Base-by-base conservation (phyloP, 441 rosid species). In the Corymbia citriodora region DNA sequence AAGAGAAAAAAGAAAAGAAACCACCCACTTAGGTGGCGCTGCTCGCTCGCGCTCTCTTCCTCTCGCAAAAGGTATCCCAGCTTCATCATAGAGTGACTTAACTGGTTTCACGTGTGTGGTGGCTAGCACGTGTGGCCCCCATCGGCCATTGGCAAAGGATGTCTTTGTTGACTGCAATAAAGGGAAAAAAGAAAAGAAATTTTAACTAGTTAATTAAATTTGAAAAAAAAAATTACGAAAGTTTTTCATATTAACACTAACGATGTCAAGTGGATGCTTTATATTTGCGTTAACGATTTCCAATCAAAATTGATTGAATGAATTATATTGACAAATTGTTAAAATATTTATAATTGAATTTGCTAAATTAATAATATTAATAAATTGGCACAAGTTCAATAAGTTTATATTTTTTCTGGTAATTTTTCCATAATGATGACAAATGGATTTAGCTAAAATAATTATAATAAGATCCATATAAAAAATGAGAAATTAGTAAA, bases 241-340 rank as follows among this genome's bases (percentile, higher is more conserved):
- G 4, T 1, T 5, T 2, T 59, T 10, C 25, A 59, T 25, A 3
- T 5, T 0, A 1, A 0, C 0, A 0, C 5, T 3, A 10, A 25
- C 9, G 10, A 0, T 25, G 3, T 59, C 13, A 25, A 25, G 23
- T 0, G 0, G 0, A 59, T 4, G 11, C 5, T 1, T 1, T 0
- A 59, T 0, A 0, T 10, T 1, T 9, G 10, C 0, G 9, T 59
- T 0, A 10, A 1, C 5, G 0, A 59, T 63, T 63, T 63, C 7
- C 0, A 29, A 63, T 14, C 15, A 63, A 63, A 63, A 63, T 14
- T 63, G 0, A 29, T 6, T 29, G 0, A 8, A 29, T 63, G 2
- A 1, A 63, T 1, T 29, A 63, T 7, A 29, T 3, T 63, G 9
- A 0, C 7, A 29, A 29, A 14, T 14, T 63, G 0, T 29, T 2